A percentile compares a stretch with the other conserved stretches of the same genome.
phyloP scores from a whole-genome alignment of 2,329 filamentous ascomycete species.

The Phaeosphaeriaceae sp. region DNA sequence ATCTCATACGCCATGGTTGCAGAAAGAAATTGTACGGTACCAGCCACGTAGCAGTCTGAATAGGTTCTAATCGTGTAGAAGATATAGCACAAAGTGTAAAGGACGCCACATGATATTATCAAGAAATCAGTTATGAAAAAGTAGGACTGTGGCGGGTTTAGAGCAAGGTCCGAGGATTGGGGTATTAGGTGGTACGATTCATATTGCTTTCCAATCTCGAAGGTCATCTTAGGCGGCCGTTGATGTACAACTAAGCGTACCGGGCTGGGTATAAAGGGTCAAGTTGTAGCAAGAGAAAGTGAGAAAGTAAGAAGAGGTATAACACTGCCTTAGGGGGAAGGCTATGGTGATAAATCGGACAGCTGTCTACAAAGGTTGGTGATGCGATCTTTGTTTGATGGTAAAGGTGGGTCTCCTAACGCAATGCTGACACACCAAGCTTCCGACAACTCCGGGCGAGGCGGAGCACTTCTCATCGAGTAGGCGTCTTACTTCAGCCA shows the following conservation, averaged over 20 bases:
- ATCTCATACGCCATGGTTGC: slow-evolving; percentile 50
- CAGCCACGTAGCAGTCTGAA: slow-evolving; percentile 43
- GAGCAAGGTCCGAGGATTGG: slow-evolving; percentile 56
- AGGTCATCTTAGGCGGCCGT: slow-evolving; percentile 29
- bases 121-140: slow-evolving; percentile 51
- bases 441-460: slow-evolving; percentile 29
- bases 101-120: slow-evolving; percentile 48
- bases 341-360: background rate
- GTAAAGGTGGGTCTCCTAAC: slow-evolving; percentile 7
- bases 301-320: background rate
- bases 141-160: slow-evolving; percentile 49
- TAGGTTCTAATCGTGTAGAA: slow-evolving; percentile 50
- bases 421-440: slow-evolving; percentile 25
- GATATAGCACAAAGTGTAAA: slow-evolving; percentile 51
- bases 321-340: background rate
- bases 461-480: slow-evolving; percentile 4
- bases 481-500: background rate
- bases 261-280: background rate
- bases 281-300: background rate
- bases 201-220: slow-evolving; percentile 36
- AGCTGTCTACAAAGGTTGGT: background rate
- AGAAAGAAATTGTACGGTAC: slow-evolving; percentile 38
- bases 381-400: background rate
- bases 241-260: background rate
- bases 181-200: slow-evolving; percentile 58